Conservation (phyloP, 2,329 filamentous ascomycete species). For the Aspergillus transmontanensis region DNA sequence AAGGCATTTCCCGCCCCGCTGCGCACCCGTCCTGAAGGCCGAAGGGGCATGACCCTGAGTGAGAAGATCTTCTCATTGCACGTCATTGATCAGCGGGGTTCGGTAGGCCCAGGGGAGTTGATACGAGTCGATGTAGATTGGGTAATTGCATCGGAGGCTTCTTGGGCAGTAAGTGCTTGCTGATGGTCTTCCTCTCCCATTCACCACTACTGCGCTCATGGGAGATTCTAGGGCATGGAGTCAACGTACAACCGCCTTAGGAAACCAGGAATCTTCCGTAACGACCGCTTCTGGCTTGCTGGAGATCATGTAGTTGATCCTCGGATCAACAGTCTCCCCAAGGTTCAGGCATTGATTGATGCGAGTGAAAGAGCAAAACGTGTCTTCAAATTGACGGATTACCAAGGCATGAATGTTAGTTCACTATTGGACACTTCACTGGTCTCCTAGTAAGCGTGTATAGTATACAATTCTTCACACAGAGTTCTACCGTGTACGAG, state of each 20-base stretch:
- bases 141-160: conserved; percentile 49
- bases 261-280: conserved; percentile 49
- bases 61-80: conserved; percentile 50
- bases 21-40: conserved; percentile 14
- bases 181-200: not conserved
- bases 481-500: conserved; percentile 49
- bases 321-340: conserved; percentile 39
- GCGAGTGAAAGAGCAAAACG: conserved; percentile 39
- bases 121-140: conserved; percentile 50
- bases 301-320: conserved; percentile 55
- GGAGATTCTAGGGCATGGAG: conserved; percentile 40
- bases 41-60: conserved; percentile 17
- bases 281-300: conserved; percentile 55
- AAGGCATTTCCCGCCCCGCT: conserved; percentile 14
- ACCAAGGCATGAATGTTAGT: conserved; percentile 41
- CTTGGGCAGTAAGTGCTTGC: conserved; percentile 36
- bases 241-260: conserved; percentile 44
- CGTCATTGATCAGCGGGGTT: conserved; percentile 20
- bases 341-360: conserved; percentile 41
- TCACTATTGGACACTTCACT: not conserved
- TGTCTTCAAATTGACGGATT: conserved; percentile 50
- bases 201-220: not conserved
- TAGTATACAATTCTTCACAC: conserved; percentile 51
- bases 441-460: not conserved
- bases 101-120: conserved; percentile 42